Conservation (phyloP, 202 grass and related monocot genomes). For the Bolboschoenoplectus hybrid region DNA sequence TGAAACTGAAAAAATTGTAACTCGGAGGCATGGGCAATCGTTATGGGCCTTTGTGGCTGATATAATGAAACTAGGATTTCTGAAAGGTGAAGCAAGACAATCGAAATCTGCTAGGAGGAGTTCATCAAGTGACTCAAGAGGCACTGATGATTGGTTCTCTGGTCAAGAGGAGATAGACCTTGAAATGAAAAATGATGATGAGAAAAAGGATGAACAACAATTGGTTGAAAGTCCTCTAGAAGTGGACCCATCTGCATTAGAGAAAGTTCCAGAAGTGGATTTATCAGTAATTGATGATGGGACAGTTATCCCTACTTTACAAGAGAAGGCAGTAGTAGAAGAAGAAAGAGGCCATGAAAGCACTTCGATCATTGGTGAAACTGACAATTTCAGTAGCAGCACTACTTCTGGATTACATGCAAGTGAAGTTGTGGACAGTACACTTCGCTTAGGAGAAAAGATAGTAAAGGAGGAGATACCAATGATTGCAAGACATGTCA, state of each 20-base stretch:
- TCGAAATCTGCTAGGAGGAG: constrained; percentile 66
- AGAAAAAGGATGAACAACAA: constrained; percentile 45
- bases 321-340: constrained; percentile 58
- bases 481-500: constrained; percentile 6
- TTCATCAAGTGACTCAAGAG: constrained; percentile 77
- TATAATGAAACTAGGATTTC: constrained; percentile 84
- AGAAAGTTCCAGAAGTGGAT: constrained; percentile 47
- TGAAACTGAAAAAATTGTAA: constrained; percentile 56
- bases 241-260: constrained; percentile 32
- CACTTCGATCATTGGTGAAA: constrained; percentile 26
- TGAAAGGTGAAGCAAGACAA: constrained; percentile 56
- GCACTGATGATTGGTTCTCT: constrained; percentile 80
- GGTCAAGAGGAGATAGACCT: constrained; percentile 63
- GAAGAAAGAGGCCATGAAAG: constrained; percentile 30
- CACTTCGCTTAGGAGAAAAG: constrained; percentile 23
- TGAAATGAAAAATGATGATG: constrained; percentile 47
- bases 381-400: constrained; percentile 3
- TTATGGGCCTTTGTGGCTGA: constrained; percentile 90
- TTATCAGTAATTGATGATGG: constrained; percentile 46
- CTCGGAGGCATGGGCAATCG: constrained; percentile 62
- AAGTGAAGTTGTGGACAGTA: background rate
- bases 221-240: constrained; percentile 42
- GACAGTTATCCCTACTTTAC: constrained; percentile 41
- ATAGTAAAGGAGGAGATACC: constrained; percentile 37
- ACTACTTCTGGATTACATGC: background rate